Evolutionary conservation across 1,284 basidiomycete species (phyloP), one percentile per base, ranked within the genome.

Genomic region (Cryptococcus sp.): DNA sequence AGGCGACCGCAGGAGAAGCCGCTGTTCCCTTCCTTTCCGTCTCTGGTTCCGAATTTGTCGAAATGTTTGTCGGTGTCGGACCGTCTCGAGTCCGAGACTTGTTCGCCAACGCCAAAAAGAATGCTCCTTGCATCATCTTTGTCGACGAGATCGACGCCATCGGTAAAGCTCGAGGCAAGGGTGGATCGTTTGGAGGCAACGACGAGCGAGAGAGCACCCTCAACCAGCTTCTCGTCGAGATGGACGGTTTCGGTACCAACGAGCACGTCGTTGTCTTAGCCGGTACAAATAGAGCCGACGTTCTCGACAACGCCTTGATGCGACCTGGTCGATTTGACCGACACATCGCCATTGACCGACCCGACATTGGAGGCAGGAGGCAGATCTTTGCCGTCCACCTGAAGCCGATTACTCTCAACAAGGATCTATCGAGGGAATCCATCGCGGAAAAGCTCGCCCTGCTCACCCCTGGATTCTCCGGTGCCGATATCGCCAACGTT

Each of bases 11-110:
- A 2, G 94, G 94, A 45, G 94, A 98, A 74, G 94, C 94, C 9
- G 87, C 83, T 42, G 94, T 97, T 3, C 94, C 94, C 34, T 99
- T 98, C 84, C 80, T 97, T 48, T 95, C 91, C 23, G 94, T 98
- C 34, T 97, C 94, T 38, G 94, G 95, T 48, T 97, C 94, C 48
- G 95, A 98, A 71, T 98, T 99, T 66, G 92, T 99, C 55, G 95
- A 99, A 76, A 97, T 98, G 92, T 99, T 98, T 69, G 95, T 99
- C 57, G 94, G 94, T 77, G 95, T 98, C 49, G 94, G 94, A 62
- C 92, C 94, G 2, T 95, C 91, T 11, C 85, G 95, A 60, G 95
- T 99, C 12, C 84, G 94, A 47, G 94, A 99, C 75, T 82, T 98
- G 47, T 99, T 99, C 71, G 87, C 91, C 25, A 92, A 86, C 2